Conservation (phyloP, 2,329 filamentous ascomycete genomes). For the Drechslerella stenobrocha region DNA sequence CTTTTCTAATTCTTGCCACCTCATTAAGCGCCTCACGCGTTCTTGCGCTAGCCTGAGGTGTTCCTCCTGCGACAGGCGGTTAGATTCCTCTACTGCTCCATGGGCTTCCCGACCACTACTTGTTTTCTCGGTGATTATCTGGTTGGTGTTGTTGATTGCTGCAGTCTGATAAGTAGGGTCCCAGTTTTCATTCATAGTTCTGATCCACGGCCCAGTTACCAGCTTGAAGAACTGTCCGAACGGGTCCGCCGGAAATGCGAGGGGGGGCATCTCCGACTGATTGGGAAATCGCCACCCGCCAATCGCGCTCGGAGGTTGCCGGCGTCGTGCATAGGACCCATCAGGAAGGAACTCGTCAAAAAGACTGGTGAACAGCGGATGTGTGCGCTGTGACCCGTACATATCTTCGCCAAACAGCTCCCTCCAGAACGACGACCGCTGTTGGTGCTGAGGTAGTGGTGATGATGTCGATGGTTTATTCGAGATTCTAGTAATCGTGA, state of each 20-base stretch:
- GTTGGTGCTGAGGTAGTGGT: not conserved
- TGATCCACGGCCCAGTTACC: slow-evolving; percentile 33
- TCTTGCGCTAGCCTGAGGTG: slow-evolving; percentile 17
- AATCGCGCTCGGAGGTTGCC: slow-evolving; percentile 12
- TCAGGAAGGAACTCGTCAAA: slow-evolving; percentile 47
- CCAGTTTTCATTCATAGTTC: slow-evolving; percentile 32
- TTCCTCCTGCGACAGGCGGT: slow-evolving; percentile 30
- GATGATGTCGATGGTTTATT: not conserved
- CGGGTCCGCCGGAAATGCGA: slow-evolving; percentile 7
- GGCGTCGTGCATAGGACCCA: slow-evolving; percentile 22
- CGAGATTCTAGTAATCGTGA: slow-evolving; percentile 20
- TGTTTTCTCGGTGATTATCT: slow-evolving; percentile 33
- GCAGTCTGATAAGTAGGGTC: slow-evolving; percentile 17
- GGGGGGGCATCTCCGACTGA: slow-evolving; percentile 9
- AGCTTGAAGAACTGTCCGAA: slow-evolving; percentile 31
- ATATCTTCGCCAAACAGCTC: slow-evolving; percentile 45
- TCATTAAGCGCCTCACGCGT: slow-evolving; percentile 18
- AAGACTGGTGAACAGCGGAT: slow-evolving; percentile 34
- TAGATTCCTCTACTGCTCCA: slow-evolving; percentile 23
- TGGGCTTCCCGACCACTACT: slow-evolving; percentile 12
- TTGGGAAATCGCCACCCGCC: slow-evolving; percentile 20
- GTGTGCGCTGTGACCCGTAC: slow-evolving; percentile 34
- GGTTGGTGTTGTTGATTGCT: slow-evolving; percentile 11
- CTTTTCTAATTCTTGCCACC: slow-evolving; percentile 27
- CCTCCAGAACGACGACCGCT: slow-evolving; percentile 16